Percentiles rank a stretch among this genome's conserved stretches.
phyloP scores from a whole-genome alignment of 2,329 filamentous ascomycete genomes.

The Botrytis sinoallii region DNA sequence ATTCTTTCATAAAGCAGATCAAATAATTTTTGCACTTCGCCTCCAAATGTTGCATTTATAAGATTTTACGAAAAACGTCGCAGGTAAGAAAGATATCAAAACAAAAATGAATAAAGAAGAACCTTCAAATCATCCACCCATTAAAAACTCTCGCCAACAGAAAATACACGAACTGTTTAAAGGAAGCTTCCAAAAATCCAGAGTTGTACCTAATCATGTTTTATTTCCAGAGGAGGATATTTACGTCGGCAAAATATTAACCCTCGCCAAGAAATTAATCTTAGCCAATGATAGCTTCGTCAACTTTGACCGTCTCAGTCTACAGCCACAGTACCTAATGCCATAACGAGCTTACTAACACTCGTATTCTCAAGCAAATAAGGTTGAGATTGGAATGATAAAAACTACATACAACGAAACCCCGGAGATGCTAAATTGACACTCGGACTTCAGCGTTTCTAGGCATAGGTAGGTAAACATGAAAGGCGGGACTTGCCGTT shows the following conservation, averaged over 20 bases:
- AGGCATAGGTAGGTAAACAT: not conserved
- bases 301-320: not conserved
- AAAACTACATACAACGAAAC: not conserved
- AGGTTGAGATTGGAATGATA: not conserved
- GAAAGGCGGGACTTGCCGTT: not conserved
- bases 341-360: not conserved
- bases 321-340: not conserved
- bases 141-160: not conserved
- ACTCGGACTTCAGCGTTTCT: not conserved
- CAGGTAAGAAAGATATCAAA: not conserved
- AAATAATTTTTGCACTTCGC: not conserved
- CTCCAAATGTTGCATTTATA: no score
- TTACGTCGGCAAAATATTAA: not conserved
- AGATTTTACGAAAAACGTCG: not conserved
- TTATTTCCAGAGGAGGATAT: not conserved
- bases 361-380: not conserved
- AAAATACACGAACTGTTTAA: not conserved
- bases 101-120: no score
- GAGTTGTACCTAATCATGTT: not conserved
- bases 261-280: not conserved
- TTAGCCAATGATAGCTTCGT: not conserved
- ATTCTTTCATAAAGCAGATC: not conserved
- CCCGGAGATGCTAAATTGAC: not conserved
- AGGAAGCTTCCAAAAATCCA: not conserved
- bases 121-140: not conserved